Conservation (phyloP, 805 yeast genomes). For the Helenozyma baotianmanensis region DNA sequence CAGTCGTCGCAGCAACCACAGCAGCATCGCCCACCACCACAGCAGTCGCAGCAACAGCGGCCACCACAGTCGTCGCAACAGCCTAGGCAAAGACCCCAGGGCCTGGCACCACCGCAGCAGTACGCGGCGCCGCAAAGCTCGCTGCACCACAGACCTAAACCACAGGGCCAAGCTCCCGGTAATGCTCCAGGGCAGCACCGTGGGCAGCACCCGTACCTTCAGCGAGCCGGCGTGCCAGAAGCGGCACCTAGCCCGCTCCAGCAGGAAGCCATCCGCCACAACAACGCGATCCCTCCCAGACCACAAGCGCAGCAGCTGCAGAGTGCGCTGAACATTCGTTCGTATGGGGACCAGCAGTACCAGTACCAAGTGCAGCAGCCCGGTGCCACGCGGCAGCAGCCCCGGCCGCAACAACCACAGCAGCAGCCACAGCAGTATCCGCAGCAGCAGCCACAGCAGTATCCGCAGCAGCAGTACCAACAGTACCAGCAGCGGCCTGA, state of each 20-base stretch:
- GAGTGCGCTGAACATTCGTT: conserved; percentile 4
- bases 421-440: not conserved
- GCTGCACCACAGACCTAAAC: no score
- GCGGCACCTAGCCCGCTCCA: not conserved
- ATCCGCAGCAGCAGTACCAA: conserved; percentile 5
- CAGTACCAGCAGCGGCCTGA: not conserved
- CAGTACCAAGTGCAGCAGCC: conserved; percentile 5
- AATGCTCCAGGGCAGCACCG: not conserved
- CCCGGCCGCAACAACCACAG: not conserved
- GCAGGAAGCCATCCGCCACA: not conserved
- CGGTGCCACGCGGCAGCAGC: not conserved
- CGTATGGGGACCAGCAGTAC: conserved; percentile 3
- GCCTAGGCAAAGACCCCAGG: no score
- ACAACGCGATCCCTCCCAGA: conserved; percentile 1
- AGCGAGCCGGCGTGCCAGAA: not conserved
- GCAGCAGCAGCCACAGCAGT: conserved; percentile 5
- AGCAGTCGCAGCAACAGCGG: not conserved
- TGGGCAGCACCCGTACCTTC: not conserved
- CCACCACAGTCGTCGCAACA: not conserved
- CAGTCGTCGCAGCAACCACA: not conserved
- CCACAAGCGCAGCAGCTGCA: conserved; percentile 1
- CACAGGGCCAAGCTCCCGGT: no score
- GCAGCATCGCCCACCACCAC: not conserved
- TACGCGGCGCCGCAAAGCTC: no score
- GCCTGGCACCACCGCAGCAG: no score